Base-by-base conservation (phyloP, 1,139 yeast species). In the Eremothecium coryli region DNA sequence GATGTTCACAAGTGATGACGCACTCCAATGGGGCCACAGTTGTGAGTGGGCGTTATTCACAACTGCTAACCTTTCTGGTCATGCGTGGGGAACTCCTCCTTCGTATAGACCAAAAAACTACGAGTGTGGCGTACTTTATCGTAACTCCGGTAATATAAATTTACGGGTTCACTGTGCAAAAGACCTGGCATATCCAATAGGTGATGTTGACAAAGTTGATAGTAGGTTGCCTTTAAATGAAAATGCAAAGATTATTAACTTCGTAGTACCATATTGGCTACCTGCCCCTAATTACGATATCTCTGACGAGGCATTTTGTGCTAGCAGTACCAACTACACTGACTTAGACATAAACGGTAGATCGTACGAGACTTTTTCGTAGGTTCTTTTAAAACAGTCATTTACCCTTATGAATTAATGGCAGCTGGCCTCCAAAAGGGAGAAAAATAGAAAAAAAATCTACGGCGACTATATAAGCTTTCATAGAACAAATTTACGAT, bases 11-110 rank as follows among this genome's bases (percentile, higher is more conserved):
- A 38, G 40, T 12, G 73, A 72, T 44, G 48, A 66, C 2, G 22
- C 30, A 16, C n/a, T 9, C 12, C 33, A 39, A 32, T 76, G 74
- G 60, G 44, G 58, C 17, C 55, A 71, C 1, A 46, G 76, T 2
- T 27, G 30, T 15, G 20, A 14, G 10, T 79, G 86, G 85, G 68
- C 73, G 11, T 46, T 76, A n/a, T 62, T 76, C 53, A 76, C 82
- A 2, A 75, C 82, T 38, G 77, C 78, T 27, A 79, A 79, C 49
- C 49, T 77, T 23, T 74, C 82, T 18, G 68, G 69, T 36, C 77
- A 73, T 41, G 86, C 86, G 0, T 78, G 86, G 86, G 88, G 88
- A 0, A 60, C 58, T 15, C 12, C 28, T 3, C 36, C 38, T 2
- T 29, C 41, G 2, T 21, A 32, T 5, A 33, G 37, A 29, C 43